Percentiles rank a stretch among this genome's conserved stretches.
Conservation (phyloP, 352 stramenopile species). For the Pythium chondricola region DNA sequence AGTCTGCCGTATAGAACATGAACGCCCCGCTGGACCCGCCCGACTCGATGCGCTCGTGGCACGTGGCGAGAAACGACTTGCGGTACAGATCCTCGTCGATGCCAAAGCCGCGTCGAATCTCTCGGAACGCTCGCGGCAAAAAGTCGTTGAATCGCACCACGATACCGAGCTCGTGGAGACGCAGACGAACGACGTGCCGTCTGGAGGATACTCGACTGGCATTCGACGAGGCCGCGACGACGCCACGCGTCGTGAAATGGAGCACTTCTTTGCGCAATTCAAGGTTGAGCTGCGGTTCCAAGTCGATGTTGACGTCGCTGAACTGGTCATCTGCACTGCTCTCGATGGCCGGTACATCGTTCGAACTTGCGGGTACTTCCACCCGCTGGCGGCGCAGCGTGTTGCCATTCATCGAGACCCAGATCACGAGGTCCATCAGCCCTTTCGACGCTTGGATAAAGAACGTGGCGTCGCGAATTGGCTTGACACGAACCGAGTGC, state of each 20-base stretch:
- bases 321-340: constrained; percentile 26
- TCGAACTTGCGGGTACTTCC: constrained; percentile 20
- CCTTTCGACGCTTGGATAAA: constrained; percentile 73
- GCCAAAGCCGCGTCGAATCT: constrained; percentile 73
- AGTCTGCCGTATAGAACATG: constrained; percentile 89
- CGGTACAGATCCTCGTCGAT: constrained; percentile 74
- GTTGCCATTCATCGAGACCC: constrained; percentile 68
- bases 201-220: constrained; percentile 37
- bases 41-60: constrained; percentile 76
- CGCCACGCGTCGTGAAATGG: constrained; percentile 81
- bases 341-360: constrained; percentile 18
- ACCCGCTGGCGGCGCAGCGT: constrained; percentile 1
- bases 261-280: constrained; percentile 85
- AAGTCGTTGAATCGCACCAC: constrained; percentile 79
- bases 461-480: constrained; percentile 50
- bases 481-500: constrained; percentile 21
- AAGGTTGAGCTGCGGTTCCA: constrained; percentile 82
- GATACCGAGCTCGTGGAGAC: constrained; percentile 79
- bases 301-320: constrained; percentile 75
- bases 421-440: constrained; percentile 82
- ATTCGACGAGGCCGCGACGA: constrained; percentile 74
- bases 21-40: constrained; percentile 85
- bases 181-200: constrained; percentile 57
- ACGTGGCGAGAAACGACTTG: constrained; percentile 74
- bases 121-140: constrained; percentile 55